Conservation (phyloP, 345 rosid genomes). For the Arabidopsis arenosa region DNA sequence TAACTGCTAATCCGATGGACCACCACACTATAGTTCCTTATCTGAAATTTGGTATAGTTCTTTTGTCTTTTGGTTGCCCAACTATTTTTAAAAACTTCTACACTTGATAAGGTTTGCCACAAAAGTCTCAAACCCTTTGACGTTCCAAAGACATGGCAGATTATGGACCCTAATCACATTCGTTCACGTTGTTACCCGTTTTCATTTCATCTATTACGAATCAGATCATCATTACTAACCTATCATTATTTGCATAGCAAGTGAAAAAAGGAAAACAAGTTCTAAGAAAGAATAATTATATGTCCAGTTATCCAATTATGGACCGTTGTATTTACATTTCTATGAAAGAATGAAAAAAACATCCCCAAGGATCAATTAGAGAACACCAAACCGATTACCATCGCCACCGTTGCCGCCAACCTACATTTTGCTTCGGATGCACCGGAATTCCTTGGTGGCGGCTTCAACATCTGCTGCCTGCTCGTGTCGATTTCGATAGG, state of each 20-base stretch:
- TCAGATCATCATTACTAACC: not conserved
- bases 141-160: not conserved
- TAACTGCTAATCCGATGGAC: conserved; percentile 6
- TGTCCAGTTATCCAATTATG: not conserved
- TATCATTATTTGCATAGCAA: not conserved
- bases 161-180: not conserved
- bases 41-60: not conserved
- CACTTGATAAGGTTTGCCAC: not conserved
- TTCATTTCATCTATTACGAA: not conserved
- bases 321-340: conserved; percentile 9
- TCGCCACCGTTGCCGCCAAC: conserved; percentile 8
- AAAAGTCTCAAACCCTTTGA: not conserved
- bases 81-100: not conserved
- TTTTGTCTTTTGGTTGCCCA: conserved; percentile 7
- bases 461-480: conserved; percentile 43
- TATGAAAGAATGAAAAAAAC: not conserved
- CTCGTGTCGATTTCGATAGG: conserved; percentile 64
- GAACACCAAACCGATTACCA: conserved; percentile 1
- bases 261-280: not conserved
- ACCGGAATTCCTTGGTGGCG: conserved; percentile 38
- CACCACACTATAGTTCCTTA: not conserved
- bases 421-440: not conserved
- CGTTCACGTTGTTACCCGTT: not conserved
- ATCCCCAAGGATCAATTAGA: conserved; percentile 9
- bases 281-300: not conserved